Evolutionary conservation across 2,329 filamentous ascomycete genomes (phyloP).

Genomic region (Xylariaceae sp.): DNA sequence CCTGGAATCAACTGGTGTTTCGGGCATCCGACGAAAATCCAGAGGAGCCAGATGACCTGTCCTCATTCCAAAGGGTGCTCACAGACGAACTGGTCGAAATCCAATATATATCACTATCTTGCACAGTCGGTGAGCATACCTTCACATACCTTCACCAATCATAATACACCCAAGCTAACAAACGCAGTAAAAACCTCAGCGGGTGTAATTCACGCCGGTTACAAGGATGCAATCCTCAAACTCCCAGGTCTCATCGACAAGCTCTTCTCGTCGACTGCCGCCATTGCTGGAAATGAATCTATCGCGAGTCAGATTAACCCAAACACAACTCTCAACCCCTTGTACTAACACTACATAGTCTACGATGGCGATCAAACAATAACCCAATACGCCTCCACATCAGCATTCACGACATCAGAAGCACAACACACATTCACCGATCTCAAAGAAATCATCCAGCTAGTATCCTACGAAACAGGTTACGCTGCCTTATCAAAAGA

Average conservation of each 20-base stretch:
- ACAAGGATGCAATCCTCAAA: slow-evolving; percentile 19
- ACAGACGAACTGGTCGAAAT: slow-evolving; percentile 31
- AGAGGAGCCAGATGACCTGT: slow-evolving; percentile 43
- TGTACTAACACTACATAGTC: slow-evolving; percentile 17
- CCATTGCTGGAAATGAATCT: slow-evolving; percentile 33
- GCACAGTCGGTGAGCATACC: slow-evolving; percentile 43
- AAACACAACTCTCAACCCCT: not conserved
- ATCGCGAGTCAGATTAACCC: slow-evolving; percentile 26
- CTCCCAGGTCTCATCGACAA: slow-evolving; percentile 17
- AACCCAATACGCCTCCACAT: slow-evolving; percentile 25
- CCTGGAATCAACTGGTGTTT: slow-evolving; percentile 53
- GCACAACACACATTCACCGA: slow-evolving; percentile 18
- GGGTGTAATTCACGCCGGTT: slow-evolving; percentile 28
- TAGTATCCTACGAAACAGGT: slow-evolving; percentile 46
- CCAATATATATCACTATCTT: slow-evolving; percentile 31
- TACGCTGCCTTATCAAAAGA: slow-evolving; percentile 43
- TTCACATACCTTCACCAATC: not conserved
- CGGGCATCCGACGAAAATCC: slow-evolving; percentile 25
- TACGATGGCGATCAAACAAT: slow-evolving; percentile 26
- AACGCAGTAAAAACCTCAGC: slow-evolving; percentile 21
- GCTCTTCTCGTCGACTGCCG: slow-evolving; percentile 23
- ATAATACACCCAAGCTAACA: slow-evolving; percentile 3
- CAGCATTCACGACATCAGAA: slow-evolving; percentile 2
- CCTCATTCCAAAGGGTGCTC: slow-evolving; percentile 41
- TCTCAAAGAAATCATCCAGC: slow-evolving; percentile 33